These are phyloP conservation scores for Pseudotsuga menziesii DNA, from an alignment of 75 land plant species.

Conservation along the genomic window DNA sequence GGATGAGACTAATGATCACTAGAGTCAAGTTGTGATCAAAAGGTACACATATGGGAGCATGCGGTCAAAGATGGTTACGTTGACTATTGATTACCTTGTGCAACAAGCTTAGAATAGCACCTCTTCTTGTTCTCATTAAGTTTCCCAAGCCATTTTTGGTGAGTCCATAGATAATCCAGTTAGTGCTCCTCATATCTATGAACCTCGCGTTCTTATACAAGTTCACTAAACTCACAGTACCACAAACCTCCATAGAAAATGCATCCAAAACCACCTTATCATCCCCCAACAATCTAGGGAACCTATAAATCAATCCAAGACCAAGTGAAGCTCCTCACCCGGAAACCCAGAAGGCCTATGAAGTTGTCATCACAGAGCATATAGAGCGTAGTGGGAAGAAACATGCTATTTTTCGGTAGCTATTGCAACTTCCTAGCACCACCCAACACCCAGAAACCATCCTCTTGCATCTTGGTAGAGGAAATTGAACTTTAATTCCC, in stretches of 20 bases:
- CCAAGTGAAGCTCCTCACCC: conserved; percentile 71
- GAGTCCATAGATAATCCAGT: conserved; percentile 62
- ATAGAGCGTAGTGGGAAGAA: conserved; percentile 72
- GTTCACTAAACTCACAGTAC: conserved; percentile 76
- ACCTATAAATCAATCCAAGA: conserved; percentile 78
- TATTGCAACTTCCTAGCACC: conserved; percentile 89
- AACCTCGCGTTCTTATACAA: conserved; percentile 84
- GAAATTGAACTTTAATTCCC: conserved; percentile 68
- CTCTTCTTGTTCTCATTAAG: conserved; percentile 58
- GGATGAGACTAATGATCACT: too few relatives aligned
- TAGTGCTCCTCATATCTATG: conserved; percentile 48
- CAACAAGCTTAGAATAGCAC: conserved; percentile 80
- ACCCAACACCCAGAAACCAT: conserved; percentile 66
- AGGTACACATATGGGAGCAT: too few relatives aligned
- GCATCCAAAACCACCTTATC: conserved; percentile 83
- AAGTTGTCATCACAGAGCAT: conserved; percentile 78
- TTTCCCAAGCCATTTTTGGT: conserved; percentile 51
- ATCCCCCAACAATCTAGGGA: conserved; percentile 6
- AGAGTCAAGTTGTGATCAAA: too few relatives aligned
- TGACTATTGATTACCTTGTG: conserved; percentile 65
- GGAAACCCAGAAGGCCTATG: conserved; percentile 74
- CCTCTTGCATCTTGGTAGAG: conserved; percentile 28
- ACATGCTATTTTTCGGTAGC: conserved; percentile 45
- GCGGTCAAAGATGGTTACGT: too few relatives aligned
- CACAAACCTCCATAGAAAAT: conserved; percentile 65